Base-by-base conservation (phyloP, 1,284 basidiomycete species). In the Trametes sp. region DNA sequence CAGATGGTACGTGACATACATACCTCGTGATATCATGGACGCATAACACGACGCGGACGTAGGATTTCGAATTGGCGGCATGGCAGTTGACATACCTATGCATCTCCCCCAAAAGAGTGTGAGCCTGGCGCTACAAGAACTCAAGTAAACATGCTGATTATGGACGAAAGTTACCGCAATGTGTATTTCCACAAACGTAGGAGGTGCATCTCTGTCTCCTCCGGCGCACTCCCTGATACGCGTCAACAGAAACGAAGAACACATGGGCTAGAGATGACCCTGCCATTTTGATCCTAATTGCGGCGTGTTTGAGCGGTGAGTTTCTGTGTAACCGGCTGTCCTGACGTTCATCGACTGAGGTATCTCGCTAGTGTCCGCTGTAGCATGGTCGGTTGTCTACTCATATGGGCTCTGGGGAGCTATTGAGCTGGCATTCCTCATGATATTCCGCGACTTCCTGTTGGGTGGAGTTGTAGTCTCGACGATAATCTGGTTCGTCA, bases 261-360 rank as follows among this genome's bases (percentile, higher is more conserved):
- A 94, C 93, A 6, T 98, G 96, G 95, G 94, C 95, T 26, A 83
- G 96, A 75, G 96, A 98, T 76, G 95, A 98, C 75, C 96, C 96
- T 21, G 95, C 96, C 14, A 95, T 97, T 70, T 82, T 97, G 38
- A 84, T 97, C 48, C 84, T 98, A 53, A 88, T 97, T 57, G 84
- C 87, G 33, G 91, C 85, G 44, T 93, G 89, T 74, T 82, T 96
- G 16, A 81, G 81, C 62, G 86, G 94, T 95, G 64, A 62, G 86
- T 78, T 10, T 29, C 45, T 33, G 9, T 11, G 9, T 7, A 21
- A 4, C n/a, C 5, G 7, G 11, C 13, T 23, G 13, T 16, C 13
- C 41, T 4, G 8, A 16, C 35, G 9, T n/a, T 13, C 21, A 1
- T 26, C 10, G 7, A 6, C 23, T 49, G 19, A 49, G 14, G 11